Base-by-base conservation (phyloP, 2,329 filamentous ascomycete genomes). In the Fonsecaea monophora region DNA sequence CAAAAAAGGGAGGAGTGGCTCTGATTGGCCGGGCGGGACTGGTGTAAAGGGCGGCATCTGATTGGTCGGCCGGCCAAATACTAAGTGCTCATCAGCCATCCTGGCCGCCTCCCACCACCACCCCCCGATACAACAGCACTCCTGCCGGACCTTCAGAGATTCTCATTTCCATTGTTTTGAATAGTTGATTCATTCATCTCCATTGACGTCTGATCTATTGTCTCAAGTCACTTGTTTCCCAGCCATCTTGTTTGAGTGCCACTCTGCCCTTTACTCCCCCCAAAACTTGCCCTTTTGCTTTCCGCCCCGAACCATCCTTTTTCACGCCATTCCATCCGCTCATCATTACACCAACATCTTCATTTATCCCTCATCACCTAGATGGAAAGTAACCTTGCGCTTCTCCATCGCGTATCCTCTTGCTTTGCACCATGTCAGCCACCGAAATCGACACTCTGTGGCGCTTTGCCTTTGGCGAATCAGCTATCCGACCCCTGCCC, bases 391-490 rank as follows among this genome's bases (percentile, higher is more conserved):
- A 9, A 50, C 12, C 15, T 50, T 50, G 25, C 56, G 37, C 10
- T 53, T 45, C 37, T n/a, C 18, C 45, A 48, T 58, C 54, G 15
- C 7, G 30, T 15, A 10, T 32, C 53, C 12, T 15, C 32, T 34
- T 57, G 12, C 18, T 61, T 37, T 38, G 42, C 38, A 61, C 18
- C 50, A 65, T 68, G 68, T 58, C 66, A 53, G 48, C 53, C 38
- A 45, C 58, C 34, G 68, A 70, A 32, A 62, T 70, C 21, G 68
- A 70, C 38, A 60, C 62, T 32, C 53, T 70, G 13, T 72, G 71
- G 71, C 56, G 62, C 53, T 60, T 66, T 18, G 60, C 70, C n/a
- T 73, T 73, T 64, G 69, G 67, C 32, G 66, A 71, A 21, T 32
- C 62, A 15, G 60, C 61, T 56, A 58, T 61, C 30, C 69, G 70